Conservation (phyloP, 2,329 filamentous ascomycete species). For the Xylaria sp. region DNA sequence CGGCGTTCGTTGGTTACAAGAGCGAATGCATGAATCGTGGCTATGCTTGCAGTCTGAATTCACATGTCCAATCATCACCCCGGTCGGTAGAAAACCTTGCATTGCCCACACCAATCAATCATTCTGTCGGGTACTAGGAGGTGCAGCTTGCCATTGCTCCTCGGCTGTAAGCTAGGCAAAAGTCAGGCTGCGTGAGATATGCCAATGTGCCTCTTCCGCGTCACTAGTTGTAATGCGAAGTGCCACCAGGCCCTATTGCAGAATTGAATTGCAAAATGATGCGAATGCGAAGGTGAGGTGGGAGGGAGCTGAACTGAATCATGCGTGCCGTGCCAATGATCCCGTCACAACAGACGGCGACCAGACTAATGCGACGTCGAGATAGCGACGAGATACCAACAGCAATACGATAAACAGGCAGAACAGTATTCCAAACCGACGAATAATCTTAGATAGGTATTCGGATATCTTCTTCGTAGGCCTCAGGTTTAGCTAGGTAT, state of each 20-base stretch:
- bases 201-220: background rate
- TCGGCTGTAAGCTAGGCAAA: slow-evolving; percentile 15
- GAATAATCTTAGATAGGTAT: background rate
- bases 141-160: slow-evolving; percentile 5
- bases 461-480: background rate
- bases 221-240: slow-evolving; percentile 3
- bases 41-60: slow-evolving; percentile 28
- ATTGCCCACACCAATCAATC: slow-evolving; percentile 12
- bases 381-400: too few relatives aligned
- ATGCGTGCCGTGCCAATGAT: background rate
- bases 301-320: slow-evolving; percentile 5
- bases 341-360: slow-evolving; percentile 2
- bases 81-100: slow-evolving; percentile 5
- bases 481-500: background rate
- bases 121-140: slow-evolving; percentile 12
- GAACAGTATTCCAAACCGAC: background rate
- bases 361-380: background rate
- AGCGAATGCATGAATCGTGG: slow-evolving; percentile 28
- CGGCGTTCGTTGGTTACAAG: slow-evolving; percentile 16
- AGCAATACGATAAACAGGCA: background rate
- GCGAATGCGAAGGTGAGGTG: background rate
- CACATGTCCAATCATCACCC: slow-evolving; percentile 19
- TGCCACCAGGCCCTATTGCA: background rate
- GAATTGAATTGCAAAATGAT: background rate
- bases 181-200: slow-evolving; percentile 5